A percentile compares a stretch with the other conserved stretches of the same genome.
Evolutionary conservation across 495 filamentous ascomycete species (phyloP).

Genomic region (Neurospora sublineolata): DNA sequence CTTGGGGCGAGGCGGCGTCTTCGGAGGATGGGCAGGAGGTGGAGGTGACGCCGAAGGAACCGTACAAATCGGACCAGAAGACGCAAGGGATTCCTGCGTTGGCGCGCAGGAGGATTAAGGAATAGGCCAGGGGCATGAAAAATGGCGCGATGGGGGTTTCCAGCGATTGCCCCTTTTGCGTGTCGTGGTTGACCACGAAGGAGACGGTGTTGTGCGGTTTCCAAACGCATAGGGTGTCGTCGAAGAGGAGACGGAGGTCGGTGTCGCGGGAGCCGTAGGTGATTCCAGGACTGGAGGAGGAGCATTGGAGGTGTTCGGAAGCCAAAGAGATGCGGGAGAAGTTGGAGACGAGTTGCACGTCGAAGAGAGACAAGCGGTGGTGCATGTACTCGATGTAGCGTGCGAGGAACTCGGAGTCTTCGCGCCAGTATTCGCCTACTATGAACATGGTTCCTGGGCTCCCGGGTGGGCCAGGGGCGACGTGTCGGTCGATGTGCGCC

Average conservation of each 20-base stretch:
- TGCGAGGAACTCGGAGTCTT: slow-evolving; percentile 40
- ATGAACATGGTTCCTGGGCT: slow-evolving; percentile 37
- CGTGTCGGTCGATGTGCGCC: slow-evolving; percentile 29
- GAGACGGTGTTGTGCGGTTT: slow-evolving; percentile 54
- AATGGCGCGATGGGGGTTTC: slow-evolving; percentile 39
- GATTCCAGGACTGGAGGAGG: slow-evolving; percentile 16
- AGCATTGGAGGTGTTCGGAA: slow-evolving; percentile 14
- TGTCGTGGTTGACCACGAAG: slow-evolving; percentile 46
- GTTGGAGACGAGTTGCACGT: slow-evolving; percentile 55
- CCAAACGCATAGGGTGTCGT: slow-evolving; percentile 45
- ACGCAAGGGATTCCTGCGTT: slow-evolving; percentile 55
- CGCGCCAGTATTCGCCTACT: slow-evolving; percentile 67
- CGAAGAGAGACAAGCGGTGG: slow-evolving; percentile 51
- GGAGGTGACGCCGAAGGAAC: slow-evolving; percentile 51
- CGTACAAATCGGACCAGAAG: slow-evolving; percentile 69
- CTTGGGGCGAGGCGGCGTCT: slow-evolving; percentile 51
- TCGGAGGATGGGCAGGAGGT: slow-evolving; percentile 69
- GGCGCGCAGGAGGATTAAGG: slow-evolving; percentile 55
- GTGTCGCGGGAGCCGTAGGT: neutral
- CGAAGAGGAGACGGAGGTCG: slow-evolving; percentile 45
- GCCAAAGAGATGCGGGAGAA: slow-evolving; percentile 45
- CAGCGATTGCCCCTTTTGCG: slow-evolving; percentile 22
- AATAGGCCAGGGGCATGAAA: slow-evolving; percentile 52
- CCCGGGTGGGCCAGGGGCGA: slow-evolving; percentile 18
- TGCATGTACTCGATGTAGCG: slow-evolving; percentile 49